Evolutionary conservation across 1,139 yeast species (phyloP).

Genomic region (Meyerozyma athensensis): DNA sequence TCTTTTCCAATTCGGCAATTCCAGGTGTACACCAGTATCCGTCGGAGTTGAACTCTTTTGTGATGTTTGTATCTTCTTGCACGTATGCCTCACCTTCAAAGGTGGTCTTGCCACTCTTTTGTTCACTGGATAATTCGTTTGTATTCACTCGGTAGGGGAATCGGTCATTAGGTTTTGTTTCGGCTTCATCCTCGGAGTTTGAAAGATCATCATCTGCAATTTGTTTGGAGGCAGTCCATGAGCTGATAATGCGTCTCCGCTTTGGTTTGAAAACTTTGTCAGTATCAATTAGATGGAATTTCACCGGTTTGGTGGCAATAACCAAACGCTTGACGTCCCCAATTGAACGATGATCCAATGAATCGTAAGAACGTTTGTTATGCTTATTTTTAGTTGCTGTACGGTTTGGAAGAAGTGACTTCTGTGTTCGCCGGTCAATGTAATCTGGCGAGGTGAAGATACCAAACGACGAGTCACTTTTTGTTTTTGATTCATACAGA

Average conservation of each 20-base stretch:
- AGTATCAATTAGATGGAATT: slow-evolving; percentile 41
- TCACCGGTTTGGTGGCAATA: slow-evolving; percentile 39
- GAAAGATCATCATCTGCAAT: slow-evolving; percentile 13
- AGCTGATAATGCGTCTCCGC: slow-evolving; percentile 25
- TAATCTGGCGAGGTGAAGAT: slow-evolving; percentile 20
- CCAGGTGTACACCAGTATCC: slow-evolving; percentile 85
- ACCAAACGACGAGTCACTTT: slow-evolving; percentile 18
- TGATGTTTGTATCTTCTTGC: slow-evolving; percentile 7
- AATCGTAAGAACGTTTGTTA: slow-evolving; percentile 5
- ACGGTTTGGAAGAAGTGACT: slow-evolving; percentile 8
- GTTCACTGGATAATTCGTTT: neutral
- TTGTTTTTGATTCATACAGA: slow-evolving; percentile 15
- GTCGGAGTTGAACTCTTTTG: slow-evolving; percentile 15
- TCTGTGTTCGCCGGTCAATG: slow-evolving; percentile 14
- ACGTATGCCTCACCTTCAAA: slow-evolving; percentile 1
- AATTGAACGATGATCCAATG: slow-evolving; percentile 6
- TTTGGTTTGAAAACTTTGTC: slow-evolving; percentile 36
- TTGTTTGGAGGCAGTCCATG: slow-evolving; percentile 14
- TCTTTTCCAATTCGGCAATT: slow-evolving; percentile 44
- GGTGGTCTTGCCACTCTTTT: slow-evolving; percentile 3
- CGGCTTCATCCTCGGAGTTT: slow-evolving; percentile 16
- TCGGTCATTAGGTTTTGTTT: slow-evolving; percentile 9
- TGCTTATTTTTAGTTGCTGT: neutral
- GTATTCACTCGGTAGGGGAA: slow-evolving; percentile 14
- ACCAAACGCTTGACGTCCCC: slow-evolving; percentile 32